Conservation (phyloP, 2,329 filamentous ascomycete species). For the Scedosporium apiospermum region DNA sequence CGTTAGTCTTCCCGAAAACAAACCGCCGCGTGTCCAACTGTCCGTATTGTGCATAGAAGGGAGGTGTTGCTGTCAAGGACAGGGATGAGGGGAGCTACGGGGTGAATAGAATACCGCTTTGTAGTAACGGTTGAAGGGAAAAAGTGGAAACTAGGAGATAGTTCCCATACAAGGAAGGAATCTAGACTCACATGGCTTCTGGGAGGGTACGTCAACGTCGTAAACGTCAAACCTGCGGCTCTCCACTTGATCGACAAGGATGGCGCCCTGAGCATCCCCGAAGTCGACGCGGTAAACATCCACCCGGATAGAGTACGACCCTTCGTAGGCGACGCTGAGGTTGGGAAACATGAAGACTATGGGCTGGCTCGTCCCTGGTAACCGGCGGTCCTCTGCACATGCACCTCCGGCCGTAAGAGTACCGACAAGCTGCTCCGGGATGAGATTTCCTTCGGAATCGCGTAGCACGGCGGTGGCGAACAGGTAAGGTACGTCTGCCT, state of each 20-base stretch:
- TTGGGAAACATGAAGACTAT: slow-evolving; percentile 7
- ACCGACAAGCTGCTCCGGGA: slow-evolving; percentile 1
- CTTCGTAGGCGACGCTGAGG: neutral
- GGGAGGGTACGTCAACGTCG: neutral
- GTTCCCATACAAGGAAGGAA: neutral
- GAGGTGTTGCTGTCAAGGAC: neutral
- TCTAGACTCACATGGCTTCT: slow-evolving; percentile 5
- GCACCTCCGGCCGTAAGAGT: neutral
- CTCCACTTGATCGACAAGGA: slow-evolving; percentile 4
- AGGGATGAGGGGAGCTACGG: neutral
- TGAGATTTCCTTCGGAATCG: slow-evolving; percentile 3
- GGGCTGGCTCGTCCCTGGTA: neutral
- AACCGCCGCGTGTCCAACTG: neutral
- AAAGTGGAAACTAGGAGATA: neutral
- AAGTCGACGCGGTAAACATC: slow-evolving; percentile 5
- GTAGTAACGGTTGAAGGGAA: neutral
- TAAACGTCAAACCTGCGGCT: slow-evolving; percentile 3
- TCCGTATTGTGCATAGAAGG: neutral
- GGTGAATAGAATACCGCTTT: neutral
- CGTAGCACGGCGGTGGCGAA: slow-evolving; percentile 5
- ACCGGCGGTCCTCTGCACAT: neutral
- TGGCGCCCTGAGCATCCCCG: neutral
- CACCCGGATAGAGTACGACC: slow-evolving; percentile 5
- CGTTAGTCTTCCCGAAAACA: neutral
- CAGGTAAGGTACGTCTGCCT: neutral